Evolutionary conservation across 1,139 yeast species (phyloP).

Genomic region (Geotrichum citri-aurantii): DNA sequence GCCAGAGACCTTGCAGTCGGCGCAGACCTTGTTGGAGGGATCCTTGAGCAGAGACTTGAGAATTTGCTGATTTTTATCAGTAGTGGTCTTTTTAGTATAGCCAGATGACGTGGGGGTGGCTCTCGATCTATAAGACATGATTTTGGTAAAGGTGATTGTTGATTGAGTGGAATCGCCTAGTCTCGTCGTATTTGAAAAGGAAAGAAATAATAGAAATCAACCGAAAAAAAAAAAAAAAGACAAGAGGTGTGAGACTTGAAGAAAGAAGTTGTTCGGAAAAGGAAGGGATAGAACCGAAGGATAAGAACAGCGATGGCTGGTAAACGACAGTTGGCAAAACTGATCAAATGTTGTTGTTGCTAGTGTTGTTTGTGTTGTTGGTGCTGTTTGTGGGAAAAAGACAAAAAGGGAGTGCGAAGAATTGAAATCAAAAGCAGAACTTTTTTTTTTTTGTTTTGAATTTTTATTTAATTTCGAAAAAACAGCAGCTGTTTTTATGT

Average conservation of each 20-base stretch:
- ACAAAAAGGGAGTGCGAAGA: not conserved
- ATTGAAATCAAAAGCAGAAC: not conserved
- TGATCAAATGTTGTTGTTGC: not conserved
- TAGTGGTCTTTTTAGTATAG: slow-evolving; percentile 17
- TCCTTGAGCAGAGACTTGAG: slow-evolving; percentile 69
- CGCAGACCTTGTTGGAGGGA: slow-evolving; percentile 70
- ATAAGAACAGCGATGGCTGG: not conserved
- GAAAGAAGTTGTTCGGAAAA: not conserved
- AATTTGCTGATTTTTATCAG: slow-evolving; percentile 56
- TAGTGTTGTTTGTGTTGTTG: too few relatives aligned
- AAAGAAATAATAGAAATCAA: not conserved
- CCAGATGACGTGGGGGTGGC: slow-evolving; percentile 3
- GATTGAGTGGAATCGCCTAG: not conserved
- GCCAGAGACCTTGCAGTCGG: slow-evolving; percentile 81
- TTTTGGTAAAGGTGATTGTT: not conserved
- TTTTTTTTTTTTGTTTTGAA: not conserved
- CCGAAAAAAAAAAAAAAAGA: not conserved
- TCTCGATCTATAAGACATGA: slow-evolving; percentile 12
- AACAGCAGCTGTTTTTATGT: too few relatives aligned
- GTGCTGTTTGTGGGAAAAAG: not conserved
- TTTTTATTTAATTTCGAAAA: not conserved
- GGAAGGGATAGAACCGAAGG: not conserved
- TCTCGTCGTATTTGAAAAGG: not conserved
- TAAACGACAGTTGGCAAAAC: not conserved
- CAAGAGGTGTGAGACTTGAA: not conserved